Evolutionary conservation across 805 yeast genomes (phyloP).

Genomic region (Nakazawaea sp.): DNA sequence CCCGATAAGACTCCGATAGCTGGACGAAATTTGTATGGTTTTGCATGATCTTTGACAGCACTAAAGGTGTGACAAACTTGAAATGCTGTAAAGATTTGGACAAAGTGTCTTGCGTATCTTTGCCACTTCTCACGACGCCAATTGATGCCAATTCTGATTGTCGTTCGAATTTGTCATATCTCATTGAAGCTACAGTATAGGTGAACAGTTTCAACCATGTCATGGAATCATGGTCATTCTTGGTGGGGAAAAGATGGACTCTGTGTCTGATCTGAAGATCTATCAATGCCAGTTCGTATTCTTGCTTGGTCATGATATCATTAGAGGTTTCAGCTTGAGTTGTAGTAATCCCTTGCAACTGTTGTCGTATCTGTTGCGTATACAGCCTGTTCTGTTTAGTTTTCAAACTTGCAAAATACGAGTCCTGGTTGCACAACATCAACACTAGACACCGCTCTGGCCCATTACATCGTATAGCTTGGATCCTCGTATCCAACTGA

Average conservation of each 20-base stretch:
- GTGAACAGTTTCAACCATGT: slow-evolving; percentile 53
- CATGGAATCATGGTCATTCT: slow-evolving; percentile 36
- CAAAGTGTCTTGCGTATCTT: slow-evolving; percentile 37
- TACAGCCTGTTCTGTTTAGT: slow-evolving; percentile 39
- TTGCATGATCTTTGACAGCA: slow-evolving; percentile 36
- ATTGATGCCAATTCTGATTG: slow-evolving; percentile 38
- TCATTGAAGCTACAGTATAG: slow-evolving; percentile 42
- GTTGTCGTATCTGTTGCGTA: slow-evolving; percentile 27
- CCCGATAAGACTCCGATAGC: slow-evolving; percentile 3
- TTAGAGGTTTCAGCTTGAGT: neutral
- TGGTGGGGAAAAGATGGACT: slow-evolving; percentile 43
- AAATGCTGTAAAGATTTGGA: slow-evolving; percentile 48
- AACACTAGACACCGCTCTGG: slow-evolving; percentile 28
- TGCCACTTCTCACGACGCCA: slow-evolving; percentile 41
- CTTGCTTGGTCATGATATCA: slow-evolving; percentile 18
- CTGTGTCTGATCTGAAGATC: slow-evolving; percentile 39
- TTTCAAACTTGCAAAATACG: slow-evolving; percentile 34
- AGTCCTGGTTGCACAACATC: slow-evolving; percentile 43
- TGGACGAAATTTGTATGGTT: slow-evolving; percentile 32
- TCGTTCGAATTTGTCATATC: slow-evolving; percentile 51
- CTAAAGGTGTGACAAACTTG: slow-evolving; percentile 47
- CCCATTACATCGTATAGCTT: neutral
- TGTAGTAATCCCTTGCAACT: slow-evolving; percentile 12
- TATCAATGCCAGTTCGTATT: slow-evolving; percentile 33
- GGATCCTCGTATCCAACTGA: slow-evolving; percentile 13